Evolutionary conservation across 2,329 filamentous ascomycete genomes (phyloP), one percentile per base, ranked within the genome.

Genomic region (Pseudopyrenochaeta lycopersici): DNA sequence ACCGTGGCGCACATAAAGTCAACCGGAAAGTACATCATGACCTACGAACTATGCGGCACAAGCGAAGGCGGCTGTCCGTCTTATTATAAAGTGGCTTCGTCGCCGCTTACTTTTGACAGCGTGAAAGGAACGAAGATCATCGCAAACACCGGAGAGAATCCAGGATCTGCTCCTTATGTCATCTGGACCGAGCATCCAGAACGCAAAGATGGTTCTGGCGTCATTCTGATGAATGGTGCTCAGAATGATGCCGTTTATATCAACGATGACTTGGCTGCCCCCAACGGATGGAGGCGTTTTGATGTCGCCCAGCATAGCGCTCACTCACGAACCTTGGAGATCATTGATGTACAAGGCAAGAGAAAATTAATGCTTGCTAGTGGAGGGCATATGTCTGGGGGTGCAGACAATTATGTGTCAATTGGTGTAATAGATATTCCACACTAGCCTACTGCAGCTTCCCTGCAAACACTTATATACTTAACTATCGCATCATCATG

Each of bases 1-100:
- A 44, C 45, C 7, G 45, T 48, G 21, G 38, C 50, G 39, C 29
- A 48, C 21, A 44, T 53, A n/a, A 47, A 44, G 3, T 74, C 50
- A 6, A 53, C 43, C 2, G 31, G 27, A 4, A 43, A 48, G 12
- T 48, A 35, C 27, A 48, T 53, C 33, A 41, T 52, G 44, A 48
- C 44, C 31, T 53, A 43, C 39, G 50, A 53, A 31, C 29, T 46
- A 20, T 45, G 45, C 15, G 39, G 45, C 27, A 30, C 36, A 15
- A 18, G 14, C 3, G 45, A 38, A 17, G 10, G n/a, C 21, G 39
- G 30, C 17, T 53, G 42, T 30, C 50, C 45, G 6, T 9, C 14
- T 2, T 49, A 48, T 29, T 54, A 38, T 38, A 48, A 49, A 20
- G 29, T 49, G 7, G 44, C 44, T 12, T 45, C 41, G 4, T 43